Conservation (phyloP, 176 grass and related monocot species). For the Hordeum marinum region DNA sequence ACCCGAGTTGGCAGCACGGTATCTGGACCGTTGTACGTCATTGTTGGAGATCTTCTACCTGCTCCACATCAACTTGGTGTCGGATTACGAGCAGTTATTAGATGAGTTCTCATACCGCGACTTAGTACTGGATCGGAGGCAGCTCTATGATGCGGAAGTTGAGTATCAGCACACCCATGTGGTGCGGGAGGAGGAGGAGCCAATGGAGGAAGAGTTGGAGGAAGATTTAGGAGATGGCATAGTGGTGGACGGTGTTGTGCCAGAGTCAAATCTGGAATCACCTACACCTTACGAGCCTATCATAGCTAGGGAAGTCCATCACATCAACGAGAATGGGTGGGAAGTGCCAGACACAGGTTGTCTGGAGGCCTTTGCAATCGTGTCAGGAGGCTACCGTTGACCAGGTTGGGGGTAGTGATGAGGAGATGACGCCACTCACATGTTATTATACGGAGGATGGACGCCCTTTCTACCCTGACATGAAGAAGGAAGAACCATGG, state of each 20-base stretch:
- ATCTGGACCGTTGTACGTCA: neutral
- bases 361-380: neutral
- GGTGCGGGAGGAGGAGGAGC: too few relatives aligned
- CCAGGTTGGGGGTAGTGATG: neutral
- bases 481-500: neutral
- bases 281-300: neutral
- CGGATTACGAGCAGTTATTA: neutral
- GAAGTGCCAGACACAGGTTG: neutral
- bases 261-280: neutral
- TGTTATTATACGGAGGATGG: neutral
- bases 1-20: neutral
- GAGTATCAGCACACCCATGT: too few relatives aligned
- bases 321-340: neutral
- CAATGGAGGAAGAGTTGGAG: too few relatives aligned
- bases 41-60: neutral
- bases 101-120: neutral
- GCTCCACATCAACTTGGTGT: neutral
- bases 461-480: neutral
- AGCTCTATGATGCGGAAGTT: too few relatives aligned
- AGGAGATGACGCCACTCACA: neutral
- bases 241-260: neutral
- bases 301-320: neutral
- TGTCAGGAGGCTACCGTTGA: neutral
- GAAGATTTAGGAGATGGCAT: too few relatives aligned
- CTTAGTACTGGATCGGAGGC: too few relatives aligned